Evolutionary conservation across 257 asterid genomes (phyloP), one percentile per base, ranked within the genome.

Genomic region (Scutellaria baicalensis): DNA sequence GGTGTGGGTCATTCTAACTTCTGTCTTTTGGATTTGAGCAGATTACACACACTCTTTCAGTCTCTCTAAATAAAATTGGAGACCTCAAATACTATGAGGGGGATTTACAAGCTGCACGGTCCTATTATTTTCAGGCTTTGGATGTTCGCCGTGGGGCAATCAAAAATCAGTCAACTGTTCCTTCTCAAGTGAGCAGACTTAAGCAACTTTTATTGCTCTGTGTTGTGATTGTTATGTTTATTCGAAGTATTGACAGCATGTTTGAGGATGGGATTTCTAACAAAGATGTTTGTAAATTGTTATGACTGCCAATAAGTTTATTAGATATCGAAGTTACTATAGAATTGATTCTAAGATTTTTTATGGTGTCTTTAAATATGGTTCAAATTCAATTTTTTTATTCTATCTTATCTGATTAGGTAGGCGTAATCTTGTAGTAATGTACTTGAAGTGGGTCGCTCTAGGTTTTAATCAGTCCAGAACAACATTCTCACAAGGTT

Each of bases 1-100:
- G 49, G 42, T 58, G 67, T 50, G 17, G 43, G 58, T 57, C 21
- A 59, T 36, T 48, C 17, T 59, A 69, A 35, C 70, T 70, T 66
- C 8, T 33, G 36, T n/a, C 18, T 69, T 77, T 73, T 59, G 31
- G 12, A 48, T 42, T 8, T 57, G 44, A 78, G 79, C 85, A 88
- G 96, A 84, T 87, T 63, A 88, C 86, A 38, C 99, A 94, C 72
- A 89, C 99, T n/a, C 97, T 91, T 62, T 91, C 99, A 10, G 96
- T 91, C 44, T 91, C 97, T 0, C 87, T 89, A 20, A 94, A 91
- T 77, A 94, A 94, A 83, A 91, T 94, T 77, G 99, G 99, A 73
- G 99, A 94, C 75, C 86, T 91, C 48, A 88, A 86, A 79, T 94
- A 89, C 78, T 88, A 94, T 62, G 96, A 74, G 27, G 96, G 88